Base-by-base conservation (phyloP, 208 protist genomes). In the Acanthamoeba lugdunensis region DNA sequence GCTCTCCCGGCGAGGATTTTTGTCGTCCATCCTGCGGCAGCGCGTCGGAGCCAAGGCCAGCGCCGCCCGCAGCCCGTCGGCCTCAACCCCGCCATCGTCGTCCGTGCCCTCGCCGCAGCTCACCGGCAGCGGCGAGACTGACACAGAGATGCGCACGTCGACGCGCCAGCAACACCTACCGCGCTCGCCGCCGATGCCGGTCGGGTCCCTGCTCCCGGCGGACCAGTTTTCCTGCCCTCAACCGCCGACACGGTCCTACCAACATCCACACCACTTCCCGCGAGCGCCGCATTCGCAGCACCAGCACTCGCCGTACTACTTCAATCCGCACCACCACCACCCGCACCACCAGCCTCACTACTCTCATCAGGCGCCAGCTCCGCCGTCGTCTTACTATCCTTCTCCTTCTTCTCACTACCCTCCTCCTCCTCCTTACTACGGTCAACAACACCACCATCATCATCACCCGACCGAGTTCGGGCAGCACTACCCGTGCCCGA, bases 11-110 rank as follows among this genome's bases (percentile, higher is more conserved):
- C 71, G 71, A 13, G 71, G 28, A 1, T 81, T 81, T 14, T 50
- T 81, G 41, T 81, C 71, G 5, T 81, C 71, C 33, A 81, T 81
- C 28, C 71, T 81, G 41, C 2, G 71, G 18, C 71, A 81, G 71
- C 71, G 71, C 18, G 71, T 81, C 6, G 71, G 37, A 1, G 41
- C 71, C 71, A 81, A 81, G 71, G 67, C 67, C 9, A 33, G 11
- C 33, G 37, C 71, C 71, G 16, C 13, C 21, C 71, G 71, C 71
- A 81, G 71, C 21, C 71, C 71, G 4, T 81, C 71, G 71, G 33
- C 71, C 28, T 21, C 71, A 25, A 69, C 63, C 7, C 71, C 71
- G 33, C 71, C 71, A 16, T 41, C 37, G 71, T 81, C 71, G 1
- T 81, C 71, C 4, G 8, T 81, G 2, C 71, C 71, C 28, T 81